These are phyloP conservation scores for Penicillium sp. DNA, from an alignment of 2,329 filamentous ascomycete genomes.

Conservation along the genomic window DNA sequence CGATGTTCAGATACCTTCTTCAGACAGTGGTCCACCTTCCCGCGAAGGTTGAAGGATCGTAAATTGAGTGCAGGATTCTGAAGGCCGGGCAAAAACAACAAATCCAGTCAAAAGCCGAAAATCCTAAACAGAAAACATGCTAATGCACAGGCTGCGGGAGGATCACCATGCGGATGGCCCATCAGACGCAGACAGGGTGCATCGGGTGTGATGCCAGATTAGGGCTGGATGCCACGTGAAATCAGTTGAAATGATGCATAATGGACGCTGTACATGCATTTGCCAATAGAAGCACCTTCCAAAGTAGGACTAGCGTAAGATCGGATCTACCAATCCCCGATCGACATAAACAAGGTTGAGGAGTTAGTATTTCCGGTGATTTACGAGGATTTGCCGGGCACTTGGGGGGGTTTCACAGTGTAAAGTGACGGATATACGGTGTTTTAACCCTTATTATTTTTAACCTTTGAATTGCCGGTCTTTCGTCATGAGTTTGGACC, in stretches of 20 bases:
- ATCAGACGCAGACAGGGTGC: constrained; percentile 11
- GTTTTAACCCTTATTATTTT: not conserved
- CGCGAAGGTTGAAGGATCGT: not conserved
- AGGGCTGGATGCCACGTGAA: constrained; percentile 12
- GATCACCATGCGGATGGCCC: constrained; percentile 8
- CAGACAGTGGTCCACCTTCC: not conserved
- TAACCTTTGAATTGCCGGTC: not conserved
- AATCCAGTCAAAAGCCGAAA: not conserved
- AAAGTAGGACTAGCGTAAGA: constrained; percentile 8
- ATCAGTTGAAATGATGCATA: not conserved
- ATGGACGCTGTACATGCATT: not conserved
- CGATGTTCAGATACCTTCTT: not conserved
- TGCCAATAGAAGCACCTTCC: constrained; percentile 13
- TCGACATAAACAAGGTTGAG: constrained; percentile 3
- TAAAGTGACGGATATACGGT: not conserved
- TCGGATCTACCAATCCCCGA: constrained; percentile 13
- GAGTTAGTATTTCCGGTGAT: not conserved
- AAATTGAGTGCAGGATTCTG: not conserved
- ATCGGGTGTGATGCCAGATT: constrained; percentile 35
- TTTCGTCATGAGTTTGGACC: not conserved
- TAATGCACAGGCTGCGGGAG: constrained; percentile 8
- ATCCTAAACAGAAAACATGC: not conserved
- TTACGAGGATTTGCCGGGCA: not conserved
- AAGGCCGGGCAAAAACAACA: not conserved
- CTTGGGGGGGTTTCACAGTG: not conserved